Evolutionary conservation across 805 yeast genomes (phyloP), one percentile per base, ranked within the genome.

Genomic region (Yamadazyma paraphyllophila): DNA sequence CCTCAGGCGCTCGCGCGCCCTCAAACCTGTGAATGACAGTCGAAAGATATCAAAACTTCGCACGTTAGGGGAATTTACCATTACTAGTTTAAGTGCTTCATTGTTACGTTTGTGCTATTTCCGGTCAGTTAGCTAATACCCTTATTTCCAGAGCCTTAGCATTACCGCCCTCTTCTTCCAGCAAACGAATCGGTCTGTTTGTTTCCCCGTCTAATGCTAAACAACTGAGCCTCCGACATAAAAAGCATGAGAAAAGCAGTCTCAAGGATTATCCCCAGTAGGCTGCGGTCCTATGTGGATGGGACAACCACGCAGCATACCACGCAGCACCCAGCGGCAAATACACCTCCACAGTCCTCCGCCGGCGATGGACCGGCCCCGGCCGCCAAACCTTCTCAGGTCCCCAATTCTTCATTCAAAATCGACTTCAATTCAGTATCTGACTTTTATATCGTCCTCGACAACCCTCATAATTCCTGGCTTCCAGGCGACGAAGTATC

Each of bases 401-500:
- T 14, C 29, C 16, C 24, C 30, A 10, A 25, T 16, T 44, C 44
- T 4, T 24, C 52, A 8, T 51, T 51, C 35, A 49, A 49, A 34
- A 38, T 52, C 6, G 77, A 73, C 52, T 54, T 63, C 46, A 69
- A 65, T 37, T 65, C 77, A 9, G 73, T 80, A 10, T 74, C 73
- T 36, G 91, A 86, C 52, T 83, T 88, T 63, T 85, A 81, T 62
- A 81, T 89, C 39, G 72, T 73, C 37, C 69, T 89, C 38, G 85
- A 83, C 50, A 82, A 83, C 44, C 91, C 96, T 1, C 96, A 88
- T 61, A 78, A 79, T 52, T 67, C 77, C 3, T 88, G 85, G 80
- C 67, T 72, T n/a, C 96, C 97, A 0, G 94, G 92, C 12, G 96
- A 88, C 43, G 76, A 75, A 51, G 76, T 88, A 2, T 64, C 73